A percentile compares a stretch with the other conserved stretches of the same genome.
phyloP scores from a whole-genome alignment of 108 stramenopile genomes.

The Skeletonema potamos region DNA sequence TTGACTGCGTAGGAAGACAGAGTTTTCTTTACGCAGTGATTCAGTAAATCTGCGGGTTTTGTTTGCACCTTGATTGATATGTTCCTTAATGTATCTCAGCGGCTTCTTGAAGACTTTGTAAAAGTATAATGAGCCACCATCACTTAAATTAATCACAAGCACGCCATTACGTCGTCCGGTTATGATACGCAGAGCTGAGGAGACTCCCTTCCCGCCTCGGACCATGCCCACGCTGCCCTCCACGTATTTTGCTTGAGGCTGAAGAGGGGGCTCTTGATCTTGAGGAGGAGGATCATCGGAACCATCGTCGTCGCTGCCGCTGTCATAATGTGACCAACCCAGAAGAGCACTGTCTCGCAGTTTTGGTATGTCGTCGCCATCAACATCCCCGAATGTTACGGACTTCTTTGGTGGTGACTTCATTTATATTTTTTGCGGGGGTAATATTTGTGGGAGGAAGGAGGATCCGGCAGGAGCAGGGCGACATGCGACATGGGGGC shows the following conservation, averaged over 20 bases:
- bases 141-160: constrained; percentile 6
- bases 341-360: background rate
- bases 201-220: background rate
- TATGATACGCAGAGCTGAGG: background rate
- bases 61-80: background rate
- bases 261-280: background rate
- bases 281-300: background rate
- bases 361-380: background rate
- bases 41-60: background rate
- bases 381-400: background rate
- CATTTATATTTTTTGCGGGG: too few species aligned
- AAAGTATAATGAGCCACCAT: constrained; percentile 3
- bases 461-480: too few species aligned
- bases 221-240: constrained; percentile 8
- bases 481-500: too few species aligned
- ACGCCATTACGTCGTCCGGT: background rate
- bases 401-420: background rate
- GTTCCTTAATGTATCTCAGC: background rate
- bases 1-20: background rate
- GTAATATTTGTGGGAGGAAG: too few species aligned
- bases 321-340: background rate
- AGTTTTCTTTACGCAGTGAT: background rate
- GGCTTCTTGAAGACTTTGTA: constrained; percentile 8
- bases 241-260: background rate
- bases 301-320: background rate